Evolutionary conservation across 306 rosid species (phyloP).

Genomic region (Vigna reflexopilosa): DNA sequence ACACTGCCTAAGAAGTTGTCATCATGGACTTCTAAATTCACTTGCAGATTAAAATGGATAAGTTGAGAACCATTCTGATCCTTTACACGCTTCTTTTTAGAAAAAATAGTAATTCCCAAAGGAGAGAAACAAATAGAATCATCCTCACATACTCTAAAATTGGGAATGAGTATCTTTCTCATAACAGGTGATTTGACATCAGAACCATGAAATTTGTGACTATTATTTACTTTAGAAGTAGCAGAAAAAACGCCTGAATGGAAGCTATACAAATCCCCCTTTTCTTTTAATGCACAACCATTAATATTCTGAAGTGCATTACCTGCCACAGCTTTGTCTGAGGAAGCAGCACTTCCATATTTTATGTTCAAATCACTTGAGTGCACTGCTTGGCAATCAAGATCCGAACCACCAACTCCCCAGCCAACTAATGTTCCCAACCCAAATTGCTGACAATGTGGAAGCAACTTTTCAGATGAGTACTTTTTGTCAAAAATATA

Average conservation of each 20-base stretch:
- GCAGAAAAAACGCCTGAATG: slow-evolving; percentile 66
- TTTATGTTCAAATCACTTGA: slow-evolving; percentile 43
- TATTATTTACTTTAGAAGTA: slow-evolving; percentile 50
- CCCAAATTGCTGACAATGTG: slow-evolving; percentile 60
- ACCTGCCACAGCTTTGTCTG: slow-evolving; percentile 47
- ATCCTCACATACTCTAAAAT: slow-evolving; percentile 59
- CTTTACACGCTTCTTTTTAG: slow-evolving; percentile 51
- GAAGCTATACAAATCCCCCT: slow-evolving; percentile 47
- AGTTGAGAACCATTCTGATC: slow-evolving; percentile 61
- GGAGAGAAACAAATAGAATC: slow-evolving; percentile 81
- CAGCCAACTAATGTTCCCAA: slow-evolving; percentile 75
- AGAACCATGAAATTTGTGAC: slow-evolving; percentile 50
- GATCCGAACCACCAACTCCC: slow-evolving; percentile 83
- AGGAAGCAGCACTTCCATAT: slow-evolving; percentile 44
- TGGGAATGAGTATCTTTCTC: slow-evolving; percentile 76
- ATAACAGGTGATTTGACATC: slow-evolving; percentile 56
- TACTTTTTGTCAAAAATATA: slow-evolving; percentile 51
- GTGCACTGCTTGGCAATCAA: slow-evolving; percentile 64
- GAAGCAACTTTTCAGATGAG: slow-evolving; percentile 64
- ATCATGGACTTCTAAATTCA: slow-evolving; percentile 60
- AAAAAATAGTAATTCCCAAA: slow-evolving; percentile 77
- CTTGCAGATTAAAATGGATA: slow-evolving; percentile 70
- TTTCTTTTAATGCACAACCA: slow-evolving; percentile 47
- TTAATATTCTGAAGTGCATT: slow-evolving; percentile 47
- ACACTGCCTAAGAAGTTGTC: slow-evolving; percentile 63